phyloP scores from a whole-genome alignment of 139 green algal genomes.

The Pseudopediastrum boryanum region DNA sequence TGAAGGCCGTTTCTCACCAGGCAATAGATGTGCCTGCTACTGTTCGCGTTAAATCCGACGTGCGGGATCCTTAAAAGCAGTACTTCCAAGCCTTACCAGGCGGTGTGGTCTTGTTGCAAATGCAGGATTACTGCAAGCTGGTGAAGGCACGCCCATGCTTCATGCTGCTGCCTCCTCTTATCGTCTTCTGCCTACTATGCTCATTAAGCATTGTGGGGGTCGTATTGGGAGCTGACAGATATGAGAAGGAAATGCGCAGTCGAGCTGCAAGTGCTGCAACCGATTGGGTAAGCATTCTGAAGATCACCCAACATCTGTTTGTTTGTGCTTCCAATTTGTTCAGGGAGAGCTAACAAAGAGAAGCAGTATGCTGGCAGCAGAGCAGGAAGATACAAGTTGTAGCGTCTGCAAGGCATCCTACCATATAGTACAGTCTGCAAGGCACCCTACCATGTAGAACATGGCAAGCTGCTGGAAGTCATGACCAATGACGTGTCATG shows the following conservation, averaged over 20 bases:
- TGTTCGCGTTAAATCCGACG: too few relatives aligned
- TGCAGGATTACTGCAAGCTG: conserved; percentile 8
- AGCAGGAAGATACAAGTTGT: neutral
- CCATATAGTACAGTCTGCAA: neutral
- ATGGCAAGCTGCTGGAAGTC: neutral
- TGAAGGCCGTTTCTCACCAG: too few relatives aligned
- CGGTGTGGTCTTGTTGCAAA: too few relatives aligned
- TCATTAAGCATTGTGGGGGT: conserved; percentile 1
- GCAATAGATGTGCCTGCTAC: too few relatives aligned
- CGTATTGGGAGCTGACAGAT: conserved; percentile 21
- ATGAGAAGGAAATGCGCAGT: conserved; percentile 9
- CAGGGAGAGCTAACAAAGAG: too few relatives aligned
- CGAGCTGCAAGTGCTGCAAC: conserved; percentile 17
- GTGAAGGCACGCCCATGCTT: conserved; percentile 5
- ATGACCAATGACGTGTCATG: neutral
- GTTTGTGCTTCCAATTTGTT: too few relatives aligned
- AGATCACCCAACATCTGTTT: too few relatives aligned
- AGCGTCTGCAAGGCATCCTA: neutral
- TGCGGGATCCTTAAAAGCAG: too few relatives aligned
- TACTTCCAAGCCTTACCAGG: too few relatives aligned
- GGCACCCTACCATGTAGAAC: neutral
- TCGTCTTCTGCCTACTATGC: conserved; percentile 5
- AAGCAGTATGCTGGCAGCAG: neutral
- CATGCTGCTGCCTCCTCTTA: neutral
- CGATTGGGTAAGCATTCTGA: conserved; percentile 30